phyloP scores from a whole-genome alignment of 257 asterid species.

The Leptodermis oblonga region DNA sequence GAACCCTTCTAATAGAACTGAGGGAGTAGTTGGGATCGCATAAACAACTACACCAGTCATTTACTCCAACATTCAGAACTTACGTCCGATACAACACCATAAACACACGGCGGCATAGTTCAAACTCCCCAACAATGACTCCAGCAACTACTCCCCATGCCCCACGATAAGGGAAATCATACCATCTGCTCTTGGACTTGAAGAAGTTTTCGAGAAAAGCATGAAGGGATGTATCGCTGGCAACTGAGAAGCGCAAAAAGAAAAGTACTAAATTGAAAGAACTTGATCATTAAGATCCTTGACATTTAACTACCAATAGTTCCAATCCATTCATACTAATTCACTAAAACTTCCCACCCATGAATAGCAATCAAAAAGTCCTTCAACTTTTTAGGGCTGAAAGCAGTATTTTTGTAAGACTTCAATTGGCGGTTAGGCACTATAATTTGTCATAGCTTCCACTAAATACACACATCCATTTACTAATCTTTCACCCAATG shows the following conservation, averaged over 20 bases:
- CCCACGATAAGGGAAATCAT: slow-evolving; percentile 87
- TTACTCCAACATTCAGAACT: slow-evolving; percentile 21
- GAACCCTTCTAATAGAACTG: background rate
- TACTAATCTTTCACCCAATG: background rate
- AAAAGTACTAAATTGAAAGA: background rate
- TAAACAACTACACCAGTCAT: background rate
- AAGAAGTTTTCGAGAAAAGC: slow-evolving; percentile 82
- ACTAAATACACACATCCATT: too few species aligned
- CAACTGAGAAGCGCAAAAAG: slow-evolving; percentile 49
- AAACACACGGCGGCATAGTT: slow-evolving; percentile 87
- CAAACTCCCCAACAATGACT: slow-evolving; percentile 74
- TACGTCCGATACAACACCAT: slow-evolving; percentile 90
- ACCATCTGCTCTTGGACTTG: slow-evolving; percentile 91
- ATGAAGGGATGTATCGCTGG: slow-evolving; percentile 64
- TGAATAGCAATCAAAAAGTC: too few species aligned
- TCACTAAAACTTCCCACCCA: too few species aligned
- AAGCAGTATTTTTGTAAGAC: background rate
- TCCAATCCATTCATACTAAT: too few species aligned
- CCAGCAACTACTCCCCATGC: slow-evolving; percentile 77
- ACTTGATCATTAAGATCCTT: too few species aligned
- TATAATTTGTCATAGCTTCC: too few species aligned
- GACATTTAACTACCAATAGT: too few species aligned
- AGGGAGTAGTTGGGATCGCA: background rate
- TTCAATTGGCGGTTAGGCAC: too few species aligned
- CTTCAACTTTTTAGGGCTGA: too few species aligned